Evolutionary conservation across 2,329 filamentous ascomycete species (phyloP), one percentile per base, ranked within the genome.

Genomic region (Aspergillus clavatus): DNA sequence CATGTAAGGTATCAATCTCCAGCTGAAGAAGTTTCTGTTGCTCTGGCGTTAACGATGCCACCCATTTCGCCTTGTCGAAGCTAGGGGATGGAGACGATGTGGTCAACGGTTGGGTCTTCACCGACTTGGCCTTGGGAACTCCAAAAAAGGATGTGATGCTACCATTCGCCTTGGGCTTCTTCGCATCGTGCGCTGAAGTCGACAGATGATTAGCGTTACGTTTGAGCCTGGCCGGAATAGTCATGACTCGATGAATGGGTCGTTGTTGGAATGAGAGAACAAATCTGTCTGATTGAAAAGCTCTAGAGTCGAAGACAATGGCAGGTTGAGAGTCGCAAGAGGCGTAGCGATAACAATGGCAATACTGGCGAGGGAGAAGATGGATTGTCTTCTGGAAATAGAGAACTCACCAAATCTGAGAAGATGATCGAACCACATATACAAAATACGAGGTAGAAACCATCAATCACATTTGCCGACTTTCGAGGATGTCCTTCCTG

Each of bases 131-230:
- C 63, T 85, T 87, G 5, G 89, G 83, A 14, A 80, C 75, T 11
- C 82, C 80, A 61, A 98, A 97, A 76, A 97, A 97, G 12, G 89
- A 87, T 22, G 84, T 90, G 62, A 98, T 95, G 71, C 77, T 89
- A 51, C 77, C 81, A 61, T 93, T 85, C 42, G 79, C 74, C 68
- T 84, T 89, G 47, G 82, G 63, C 65, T 89, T 90, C 67, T 90
- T 90, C 37, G 75, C 61, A 35, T 84, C 81, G 22, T 66, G 67
- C 8, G 69, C 43, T 36, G 61, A 47, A 24, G 46, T 60, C 5
- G 68, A 55, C 18, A 74, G 60, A 43, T 74, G 71, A 45, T 68
- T 73, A 35, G 79, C 78, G 70, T 87, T 87, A 56, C 86, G 82
- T 71, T 89, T 89, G 51, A 81, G 69, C 8, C 77, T 48, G 4